Percentiles rank a stretch among this genome's conserved stretches.
phyloP scores from a whole-genome alignment of 371 early-diverging fungal genomes.

The Mucor irregularis region DNA sequence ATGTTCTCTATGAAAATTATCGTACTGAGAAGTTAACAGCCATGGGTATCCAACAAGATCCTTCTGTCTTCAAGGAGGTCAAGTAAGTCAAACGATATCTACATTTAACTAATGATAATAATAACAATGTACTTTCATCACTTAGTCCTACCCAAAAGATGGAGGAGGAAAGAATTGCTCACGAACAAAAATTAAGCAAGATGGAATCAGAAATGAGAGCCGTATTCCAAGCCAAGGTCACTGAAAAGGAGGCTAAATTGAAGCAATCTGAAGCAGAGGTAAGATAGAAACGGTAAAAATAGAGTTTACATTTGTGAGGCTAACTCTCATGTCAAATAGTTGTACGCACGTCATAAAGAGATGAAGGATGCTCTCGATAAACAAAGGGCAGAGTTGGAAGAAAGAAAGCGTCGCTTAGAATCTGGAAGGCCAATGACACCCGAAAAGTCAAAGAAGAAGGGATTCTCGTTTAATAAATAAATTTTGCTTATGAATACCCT shows the following conservation, averaged over 20 bases:
- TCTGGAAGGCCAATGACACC: conserved; percentile 83
- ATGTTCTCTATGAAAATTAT: conserved; percentile 94
- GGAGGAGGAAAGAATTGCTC: conserved; percentile 88
- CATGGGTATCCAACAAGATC: conserved; percentile 80
- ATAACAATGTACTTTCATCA: background rate
- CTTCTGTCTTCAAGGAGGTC: conserved; percentile 78
- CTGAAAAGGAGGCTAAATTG: conserved; percentile 95
- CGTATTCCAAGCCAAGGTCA: conserved; percentile 96
- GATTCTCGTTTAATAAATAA: conserved; percentile 69
- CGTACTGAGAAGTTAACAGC: conserved; percentile 88
- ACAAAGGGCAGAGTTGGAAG: conserved; percentile 89
- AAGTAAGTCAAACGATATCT: conserved; percentile 41
- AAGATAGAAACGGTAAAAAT: conserved; percentile 3
- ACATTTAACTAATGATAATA: background rate
- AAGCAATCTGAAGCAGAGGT: conserved; percentile 95
- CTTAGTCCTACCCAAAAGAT: conserved; percentile 81
- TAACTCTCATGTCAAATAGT: conserved; percentile 24
- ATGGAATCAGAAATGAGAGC: conserved; percentile 98
- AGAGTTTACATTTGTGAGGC: background rate
- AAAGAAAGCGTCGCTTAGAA: conserved; percentile 87
- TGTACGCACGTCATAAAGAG: conserved; percentile 93
- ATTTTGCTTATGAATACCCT: background rate
- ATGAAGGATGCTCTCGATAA: conserved; percentile 95
- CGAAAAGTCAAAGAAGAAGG: conserved; percentile 78
- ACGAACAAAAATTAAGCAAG: conserved; percentile 93